Conservation (phyloP, 2,329 filamentous ascomycete genomes). For the Plenodomus tracheiphilus region DNA sequence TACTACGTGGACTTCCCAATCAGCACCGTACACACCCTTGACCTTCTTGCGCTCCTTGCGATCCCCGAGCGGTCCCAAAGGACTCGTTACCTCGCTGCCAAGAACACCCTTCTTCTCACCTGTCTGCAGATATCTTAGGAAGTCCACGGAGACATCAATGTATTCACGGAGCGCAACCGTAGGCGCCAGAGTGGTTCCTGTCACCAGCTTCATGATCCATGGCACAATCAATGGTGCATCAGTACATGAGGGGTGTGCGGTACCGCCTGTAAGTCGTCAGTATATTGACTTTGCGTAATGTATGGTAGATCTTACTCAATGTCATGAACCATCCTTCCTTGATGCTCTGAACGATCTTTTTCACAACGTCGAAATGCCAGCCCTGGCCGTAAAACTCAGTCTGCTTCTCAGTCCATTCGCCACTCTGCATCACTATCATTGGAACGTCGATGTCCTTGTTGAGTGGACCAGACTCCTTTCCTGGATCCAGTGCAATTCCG, state of each 20-base stretch:
- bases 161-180: constrained; percentile 63
- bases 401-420: constrained; percentile 63
- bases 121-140: constrained; percentile 54
- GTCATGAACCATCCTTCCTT: constrained; percentile 54
- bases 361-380: constrained; percentile 67
- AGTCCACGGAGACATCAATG: constrained; percentile 61
- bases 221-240: constrained; percentile 69
- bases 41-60: constrained; percentile 27
- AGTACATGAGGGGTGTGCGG: constrained; percentile 65
- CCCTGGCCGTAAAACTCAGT: constrained; percentile 62
- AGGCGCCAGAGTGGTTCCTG: constrained; percentile 62
- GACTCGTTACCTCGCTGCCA: constrained; percentile 52
- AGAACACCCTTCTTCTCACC: constrained; percentile 54
- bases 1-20: constrained; percentile 51
- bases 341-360: constrained; percentile 57
- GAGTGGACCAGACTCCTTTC: constrained; percentile 65
- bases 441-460: constrained; percentile 64
- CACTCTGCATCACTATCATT: constrained; percentile 64
- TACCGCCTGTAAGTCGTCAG: constrained; percentile 24
- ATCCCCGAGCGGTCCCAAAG: constrained; percentile 38
- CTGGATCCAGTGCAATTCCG: constrained; percentile 67
- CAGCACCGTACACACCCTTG: constrained; percentile 33
- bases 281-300: not conserved
- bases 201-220: constrained; percentile 62
- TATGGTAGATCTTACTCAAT: constrained; percentile 29